Percentiles rank a stretch among this genome's conserved stretches.
phyloP scores from a whole-genome alignment of 2,329 filamentous ascomycete genomes.

The Pyrenochaeta sp. region DNA sequence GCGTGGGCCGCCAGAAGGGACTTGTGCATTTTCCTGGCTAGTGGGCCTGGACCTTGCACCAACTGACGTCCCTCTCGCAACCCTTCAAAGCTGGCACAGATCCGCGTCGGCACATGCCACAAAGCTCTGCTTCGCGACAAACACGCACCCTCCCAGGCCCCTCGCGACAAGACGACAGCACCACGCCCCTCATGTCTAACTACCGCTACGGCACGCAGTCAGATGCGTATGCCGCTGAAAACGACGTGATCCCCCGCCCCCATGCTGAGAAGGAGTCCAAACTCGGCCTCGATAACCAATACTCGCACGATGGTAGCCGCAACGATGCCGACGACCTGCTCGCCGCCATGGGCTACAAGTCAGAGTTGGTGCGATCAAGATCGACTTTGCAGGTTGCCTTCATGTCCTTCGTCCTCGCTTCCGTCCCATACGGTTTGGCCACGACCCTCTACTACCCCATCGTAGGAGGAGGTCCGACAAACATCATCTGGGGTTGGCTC shows the following conservation, averaged over 20 bases:
- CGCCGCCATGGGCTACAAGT: slow-evolving; percentile 71
- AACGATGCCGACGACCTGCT: slow-evolving; percentile 68
- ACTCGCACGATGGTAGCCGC: slow-evolving; percentile 31
- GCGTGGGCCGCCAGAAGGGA: slow-evolving; percentile 23
- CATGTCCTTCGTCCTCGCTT: slow-evolving; percentile 79
- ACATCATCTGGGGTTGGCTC: slow-evolving; percentile 78
- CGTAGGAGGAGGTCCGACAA: slow-evolving; percentile 70
- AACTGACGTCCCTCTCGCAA: slow-evolving; percentile 38
- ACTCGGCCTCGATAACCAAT: slow-evolving; percentile 24
- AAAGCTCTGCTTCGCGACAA: slow-evolving; percentile 29
- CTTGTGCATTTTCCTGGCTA: slow-evolving; percentile 30
- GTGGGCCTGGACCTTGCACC: slow-evolving; percentile 30
- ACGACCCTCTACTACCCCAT: slow-evolving; percentile 75
- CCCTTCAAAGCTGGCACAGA: slow-evolving; percentile 36
- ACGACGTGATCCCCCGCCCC: slow-evolving; percentile 34
- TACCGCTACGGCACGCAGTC: slow-evolving; percentile 45
- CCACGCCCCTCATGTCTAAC: slow-evolving; percentile 26
- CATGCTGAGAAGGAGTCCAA: slow-evolving; percentile 38
- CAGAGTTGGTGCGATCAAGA: slow-evolving; percentile 70
- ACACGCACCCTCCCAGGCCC: slow-evolving; percentile 12
- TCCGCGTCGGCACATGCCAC: slow-evolving; percentile 21
- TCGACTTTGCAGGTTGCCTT: slow-evolving; percentile 75
- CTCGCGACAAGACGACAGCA: slow-evolving; percentile 16
- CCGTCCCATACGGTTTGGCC: slow-evolving; percentile 76
- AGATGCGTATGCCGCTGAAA: slow-evolving; percentile 44